These are phyloP conservation scores for Vanrija sp. DNA, from an alignment of 1,284 basidiomycete genomes.

Conservation along the genomic window DNA sequence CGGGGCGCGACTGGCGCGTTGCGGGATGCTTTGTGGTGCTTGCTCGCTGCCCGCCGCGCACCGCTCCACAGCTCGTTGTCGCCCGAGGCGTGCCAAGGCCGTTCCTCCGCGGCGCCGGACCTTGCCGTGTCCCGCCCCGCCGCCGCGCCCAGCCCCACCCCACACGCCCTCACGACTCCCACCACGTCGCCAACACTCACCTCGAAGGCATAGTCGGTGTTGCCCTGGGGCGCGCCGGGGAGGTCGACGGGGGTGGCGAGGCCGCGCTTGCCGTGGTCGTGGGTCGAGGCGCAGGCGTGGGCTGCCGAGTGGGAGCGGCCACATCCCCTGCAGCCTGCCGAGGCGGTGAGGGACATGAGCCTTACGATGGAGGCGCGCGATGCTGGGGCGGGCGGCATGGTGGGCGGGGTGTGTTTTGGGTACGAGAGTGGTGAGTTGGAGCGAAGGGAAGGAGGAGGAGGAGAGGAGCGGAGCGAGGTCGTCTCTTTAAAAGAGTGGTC, in stretches of 20 bases:
- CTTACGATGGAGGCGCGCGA: constrained; percentile 37
- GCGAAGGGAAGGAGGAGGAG: neutral
- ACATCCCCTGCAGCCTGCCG: constrained; percentile 43
- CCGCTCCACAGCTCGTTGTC: too few relatives aligned
- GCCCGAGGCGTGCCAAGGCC: neutral
- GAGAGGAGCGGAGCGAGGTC: neutral
- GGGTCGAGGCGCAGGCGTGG: constrained; percentile 11
- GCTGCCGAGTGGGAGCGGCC: constrained; percentile 32
- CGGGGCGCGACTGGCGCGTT: neutral
- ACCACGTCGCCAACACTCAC: constrained; percentile 50
- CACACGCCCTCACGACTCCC: neutral
- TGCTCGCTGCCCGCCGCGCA: too few relatives aligned
- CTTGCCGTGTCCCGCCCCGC: too few relatives aligned
- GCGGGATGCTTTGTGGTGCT: too few relatives aligned
- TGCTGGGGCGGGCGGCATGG: constrained; percentile 32
- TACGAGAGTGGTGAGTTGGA: neutral
- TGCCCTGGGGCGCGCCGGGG: constrained; percentile 48
- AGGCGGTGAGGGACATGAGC: constrained; percentile 37
- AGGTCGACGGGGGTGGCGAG: constrained; percentile 77
- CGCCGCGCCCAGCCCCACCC: too few relatives aligned
- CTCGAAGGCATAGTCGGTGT: constrained; percentile 96
- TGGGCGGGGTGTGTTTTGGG: constrained; percentile 3
- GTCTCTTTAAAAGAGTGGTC: too few relatives aligned
- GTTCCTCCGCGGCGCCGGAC: too few relatives aligned
- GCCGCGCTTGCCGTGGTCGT: constrained; percentile 31